Evolutionary conservation across 306 rosid species (phyloP).

Genomic region (Astragalus membranaceus): DNA sequence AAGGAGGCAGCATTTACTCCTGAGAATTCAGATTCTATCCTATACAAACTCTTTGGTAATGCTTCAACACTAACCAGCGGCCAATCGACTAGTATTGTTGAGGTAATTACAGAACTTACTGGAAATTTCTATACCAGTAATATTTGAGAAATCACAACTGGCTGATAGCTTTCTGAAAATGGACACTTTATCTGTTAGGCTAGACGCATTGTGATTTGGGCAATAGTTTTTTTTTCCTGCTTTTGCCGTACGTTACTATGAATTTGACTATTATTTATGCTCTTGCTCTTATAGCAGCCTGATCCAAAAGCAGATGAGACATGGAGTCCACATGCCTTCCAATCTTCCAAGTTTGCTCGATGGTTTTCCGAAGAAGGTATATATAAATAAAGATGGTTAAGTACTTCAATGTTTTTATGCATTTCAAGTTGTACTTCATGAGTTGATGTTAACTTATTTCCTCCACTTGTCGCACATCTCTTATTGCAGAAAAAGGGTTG

Average conservation of each 20-base stretch:
- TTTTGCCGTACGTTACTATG: neutral
- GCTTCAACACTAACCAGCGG: slow-evolving; percentile 40
- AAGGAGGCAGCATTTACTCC: slow-evolving; percentile 40
- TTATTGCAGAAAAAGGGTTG: slow-evolving; percentile 60
- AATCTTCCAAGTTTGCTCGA: slow-evolving; percentile 83
- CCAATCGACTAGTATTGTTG: slow-evolving; percentile 40
- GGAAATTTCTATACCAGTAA: neutral
- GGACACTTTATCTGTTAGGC: neutral
- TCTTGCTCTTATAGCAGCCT: slow-evolving; percentile 31
- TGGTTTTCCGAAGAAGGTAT: slow-evolving; percentile 95
- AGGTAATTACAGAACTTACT: slow-evolving; percentile 40
- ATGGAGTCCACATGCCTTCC: slow-evolving; percentile 45
- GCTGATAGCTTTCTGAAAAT: neutral
- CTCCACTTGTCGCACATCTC: slow-evolving; percentile 5
- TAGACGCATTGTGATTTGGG: neutral
- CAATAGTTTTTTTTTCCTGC: neutral
- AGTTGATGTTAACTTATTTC: slow-evolving; percentile 5
- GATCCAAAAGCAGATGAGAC: slow-evolving; percentile 50
- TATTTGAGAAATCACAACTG: neutral
- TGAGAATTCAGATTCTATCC: slow-evolving; percentile 53
- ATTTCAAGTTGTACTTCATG: slow-evolving; percentile 16
- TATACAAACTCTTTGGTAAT: slow-evolving; percentile 65
- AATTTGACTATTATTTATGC: slow-evolving; percentile 24
- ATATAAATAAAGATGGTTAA: neutral
- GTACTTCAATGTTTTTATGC: slow-evolving; percentile 5